Base-by-base conservation (phyloP, 768 basidiomycete species). In the Coprinellus micaceus region DNA sequence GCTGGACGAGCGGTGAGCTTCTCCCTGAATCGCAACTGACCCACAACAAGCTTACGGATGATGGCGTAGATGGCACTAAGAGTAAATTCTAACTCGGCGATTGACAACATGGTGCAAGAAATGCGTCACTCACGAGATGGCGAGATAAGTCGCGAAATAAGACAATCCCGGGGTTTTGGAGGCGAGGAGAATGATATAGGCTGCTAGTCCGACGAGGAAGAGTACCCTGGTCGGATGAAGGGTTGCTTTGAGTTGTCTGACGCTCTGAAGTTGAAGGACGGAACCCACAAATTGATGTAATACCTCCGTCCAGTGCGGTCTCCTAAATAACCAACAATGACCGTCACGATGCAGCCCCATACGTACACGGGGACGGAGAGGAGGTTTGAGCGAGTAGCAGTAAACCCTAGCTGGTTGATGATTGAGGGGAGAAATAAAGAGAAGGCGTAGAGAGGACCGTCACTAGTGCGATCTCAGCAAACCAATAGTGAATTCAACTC, bases 351-450 rank as follows among this genome's bases (percentile, higher is more conserved):
- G 61, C 87, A 87, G 19, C 84, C 82, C 81, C 85, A 88, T 4
- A 77, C 80, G 64, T 91, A 91, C 26, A 90, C 85, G 1, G 89
- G 89, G 3, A 91, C 88, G 0, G 86, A 87, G 15, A 92, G 74
- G 11, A 91, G 67, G 63, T 91, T 91, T 2, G 89, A 87, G 24
- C 74, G 68, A 1, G 86, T 89, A 11, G 86, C 82, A 37, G 71
- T 67, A 71, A 79, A 88, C 3, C 85, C 86, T 81, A 43, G 51
- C 74, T 86, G 74, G 50, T 73, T 68, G 71, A 86, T 76, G 70
- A 88, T 66, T 59, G 83, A 66, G 45, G 87, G 71, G 66, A 73
- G 50, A 74, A 87, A 67, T n/a, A 82, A 63, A 2, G 80, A 79
- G 61, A 82, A 80, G 0, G 80, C 78, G 53, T 79, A 81, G 9